Evolutionary conservation across 1,139 yeast species (phyloP).

Genomic region (Kurtzmaniella quercitrusa): DNA sequence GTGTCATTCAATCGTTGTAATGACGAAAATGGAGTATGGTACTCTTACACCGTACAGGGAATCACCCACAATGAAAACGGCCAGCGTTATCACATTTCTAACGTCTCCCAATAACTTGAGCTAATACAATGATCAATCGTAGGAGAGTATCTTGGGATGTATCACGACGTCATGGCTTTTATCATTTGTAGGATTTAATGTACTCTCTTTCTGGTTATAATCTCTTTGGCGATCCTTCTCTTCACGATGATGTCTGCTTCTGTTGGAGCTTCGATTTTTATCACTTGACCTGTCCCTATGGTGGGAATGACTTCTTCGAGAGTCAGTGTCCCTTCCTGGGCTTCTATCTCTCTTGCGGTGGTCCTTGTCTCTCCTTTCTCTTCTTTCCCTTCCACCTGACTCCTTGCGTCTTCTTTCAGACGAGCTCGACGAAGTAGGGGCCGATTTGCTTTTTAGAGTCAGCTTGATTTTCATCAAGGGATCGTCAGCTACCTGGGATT

Average conservation of each 20-base stretch:
- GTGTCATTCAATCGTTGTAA: constrained; percentile 20
- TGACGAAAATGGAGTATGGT: constrained; percentile 53
- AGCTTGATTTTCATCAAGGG: constrained; percentile 49
- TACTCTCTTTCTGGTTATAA: not conserved
- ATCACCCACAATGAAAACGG: constrained; percentile 18
- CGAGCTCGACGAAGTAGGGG: not conserved
- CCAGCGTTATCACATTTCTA: constrained; percentile 13
- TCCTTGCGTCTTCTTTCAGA: constrained; percentile 4
- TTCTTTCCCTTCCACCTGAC: constrained; percentile 4
- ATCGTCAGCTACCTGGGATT: constrained; percentile 37
- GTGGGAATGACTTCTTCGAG: constrained; percentile 3
- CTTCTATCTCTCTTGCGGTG: not conserved
- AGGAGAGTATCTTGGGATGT: not conserved
- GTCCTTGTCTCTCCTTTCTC: constrained; percentile 1
- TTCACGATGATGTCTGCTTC: not conserved
- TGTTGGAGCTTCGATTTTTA: constrained; percentile 1
- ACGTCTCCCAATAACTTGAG: not conserved
- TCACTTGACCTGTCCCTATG: too few species aligned
- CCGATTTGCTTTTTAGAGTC: constrained; percentile 13
- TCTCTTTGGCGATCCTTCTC: not conserved
- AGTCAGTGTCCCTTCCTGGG: not conserved
- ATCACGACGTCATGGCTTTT: not conserved
- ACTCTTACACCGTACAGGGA: constrained; percentile 57
- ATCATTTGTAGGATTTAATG: not conserved
- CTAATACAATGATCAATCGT: not conserved